Base-by-base conservation (phyloP, 345 rosid species). In the Hibiscus tridactylites region DNA sequence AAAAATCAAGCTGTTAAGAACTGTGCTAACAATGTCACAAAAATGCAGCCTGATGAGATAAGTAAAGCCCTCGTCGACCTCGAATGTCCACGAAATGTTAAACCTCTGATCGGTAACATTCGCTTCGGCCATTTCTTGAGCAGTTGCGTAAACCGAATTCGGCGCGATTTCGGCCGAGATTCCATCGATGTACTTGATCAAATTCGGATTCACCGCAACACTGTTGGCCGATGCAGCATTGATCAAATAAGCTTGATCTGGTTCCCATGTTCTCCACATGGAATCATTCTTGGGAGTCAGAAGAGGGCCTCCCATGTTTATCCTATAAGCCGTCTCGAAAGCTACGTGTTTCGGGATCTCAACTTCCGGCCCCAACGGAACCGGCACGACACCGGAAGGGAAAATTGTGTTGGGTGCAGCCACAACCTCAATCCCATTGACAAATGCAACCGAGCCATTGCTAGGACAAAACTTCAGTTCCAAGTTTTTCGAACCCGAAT, bases 121-220 rank as follows among this genome's bases (percentile, higher is more conserved):
- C 13, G 72, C 65, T 56, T 78, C 77, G 9, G 75, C 77, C 81
- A 78, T 78, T 59, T 70, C 72, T 33, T 70, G 72, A 11, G 81
- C 78, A 16, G 81, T 37, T 57, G 76, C 76, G 53, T 77, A 77
- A 49, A 77, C 79, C 70, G 76, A 77, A 61, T 72, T 72, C 0
- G 79, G 79, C 13, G 79, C 79, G 6, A 67, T 68, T 17, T 72
- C 73, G 0, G 19, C 56, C 21, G 78, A 65, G 26, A 54, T 42
- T 47, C 77, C 77, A 26, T 52, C 72, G 8, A 50, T 61, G 58
- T 78, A 78, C 54, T 71, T 75, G 33, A 78, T 74, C 69, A 50
- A 67, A 35, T 61, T 52, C 12, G 79, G 79, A 61, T 42, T 61
- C 19, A 61, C 69, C 3, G 19, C 15, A 24, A 72, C 73, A 16